These are phyloP conservation scores for Epichloe elymi DNA, from an alignment of 2,329 filamentous ascomycete species.

Conservation along the genomic window DNA sequence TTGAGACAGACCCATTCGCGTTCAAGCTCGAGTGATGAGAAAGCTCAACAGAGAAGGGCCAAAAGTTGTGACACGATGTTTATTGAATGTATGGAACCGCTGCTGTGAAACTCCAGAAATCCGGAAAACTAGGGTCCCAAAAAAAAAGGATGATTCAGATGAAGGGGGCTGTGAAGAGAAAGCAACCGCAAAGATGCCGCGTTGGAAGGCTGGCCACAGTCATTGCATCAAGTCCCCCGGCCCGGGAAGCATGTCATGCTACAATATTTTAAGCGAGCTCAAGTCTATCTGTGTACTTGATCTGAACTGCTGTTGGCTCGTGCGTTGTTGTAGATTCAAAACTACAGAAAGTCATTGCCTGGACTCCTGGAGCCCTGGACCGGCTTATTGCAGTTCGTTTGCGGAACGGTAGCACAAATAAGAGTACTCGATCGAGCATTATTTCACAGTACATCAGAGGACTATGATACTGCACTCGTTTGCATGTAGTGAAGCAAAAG, in stretches of 20 bases:
- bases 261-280: background rate
- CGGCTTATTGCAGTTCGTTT: conserved; percentile 1
- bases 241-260: no score
- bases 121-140: no score
- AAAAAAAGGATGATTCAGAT: background rate
- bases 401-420: background rate
- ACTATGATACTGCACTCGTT: no score
- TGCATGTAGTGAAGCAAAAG: no score
- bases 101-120: background rate
- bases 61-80: background rate
- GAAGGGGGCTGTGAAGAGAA: background rate
- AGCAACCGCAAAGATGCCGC: background rate
- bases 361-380: no score
- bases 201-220: background rate
- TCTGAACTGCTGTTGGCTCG: conserved; percentile 1
- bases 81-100: background rate
- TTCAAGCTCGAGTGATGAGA: background rate
- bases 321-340: background rate
- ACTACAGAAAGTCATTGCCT: background rate
- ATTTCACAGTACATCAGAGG: no score
- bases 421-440: background rate
- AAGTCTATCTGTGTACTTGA: background rate
- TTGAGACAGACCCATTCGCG: background rate
- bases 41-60: background rate
- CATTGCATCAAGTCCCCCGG: background rate